A percentile compares a stretch with the other conserved stretches of the same genome.
Conservation (phyloP, 2,329 filamentous ascomycete species). For the Cytospora piceae region DNA sequence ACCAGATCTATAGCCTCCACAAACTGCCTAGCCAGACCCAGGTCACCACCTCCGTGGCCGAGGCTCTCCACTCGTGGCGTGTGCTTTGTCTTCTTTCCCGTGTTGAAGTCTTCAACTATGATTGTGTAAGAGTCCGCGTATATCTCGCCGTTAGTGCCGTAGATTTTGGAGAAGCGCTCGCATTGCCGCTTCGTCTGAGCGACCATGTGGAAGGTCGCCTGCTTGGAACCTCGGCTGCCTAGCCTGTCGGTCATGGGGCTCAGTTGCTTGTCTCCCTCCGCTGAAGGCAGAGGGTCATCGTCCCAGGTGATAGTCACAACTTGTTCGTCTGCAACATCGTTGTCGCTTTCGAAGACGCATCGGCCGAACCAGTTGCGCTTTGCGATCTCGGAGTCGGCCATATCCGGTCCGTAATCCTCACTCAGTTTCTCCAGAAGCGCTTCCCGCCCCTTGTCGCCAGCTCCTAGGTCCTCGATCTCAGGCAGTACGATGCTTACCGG, state of each 20-base stretch:
- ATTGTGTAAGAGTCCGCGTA: slow-evolving; percentile 82
- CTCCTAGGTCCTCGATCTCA: slow-evolving; percentile 78
- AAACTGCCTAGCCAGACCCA: slow-evolving; percentile 80
- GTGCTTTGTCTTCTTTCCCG: slow-evolving; percentile 57
- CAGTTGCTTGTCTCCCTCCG: neutral
- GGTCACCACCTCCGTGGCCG: slow-evolving; percentile 76
- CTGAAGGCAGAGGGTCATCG: slow-evolving; percentile 58
- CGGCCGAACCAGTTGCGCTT: slow-evolving; percentile 80
- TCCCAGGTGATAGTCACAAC: slow-evolving; percentile 87
- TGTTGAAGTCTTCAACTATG: slow-evolving; percentile 72
- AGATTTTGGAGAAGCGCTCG: slow-evolving; percentile 81
- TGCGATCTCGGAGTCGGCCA: slow-evolving; percentile 51
- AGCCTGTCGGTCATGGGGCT: slow-evolving; percentile 33
- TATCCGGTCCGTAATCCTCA: slow-evolving; percentile 58
- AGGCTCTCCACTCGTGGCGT: slow-evolving; percentile 63
- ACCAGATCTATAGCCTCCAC: slow-evolving; percentile 80
- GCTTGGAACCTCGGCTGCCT: slow-evolving; percentile 70
- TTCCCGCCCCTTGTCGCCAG: slow-evolving; percentile 52
- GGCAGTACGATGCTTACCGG: slow-evolving; percentile 88
- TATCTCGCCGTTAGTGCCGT: slow-evolving; percentile 85
- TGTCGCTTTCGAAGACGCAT: slow-evolving; percentile 94
- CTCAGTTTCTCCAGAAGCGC: slow-evolving; percentile 44
- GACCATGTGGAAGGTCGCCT: slow-evolving; percentile 91
- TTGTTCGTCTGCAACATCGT: slow-evolving; percentile 93
- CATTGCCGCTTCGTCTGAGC: slow-evolving; percentile 88